Evolutionary conservation across 352 stramenopile genomes (phyloP).

Genomic region (Phytopythium montanum): DNA sequence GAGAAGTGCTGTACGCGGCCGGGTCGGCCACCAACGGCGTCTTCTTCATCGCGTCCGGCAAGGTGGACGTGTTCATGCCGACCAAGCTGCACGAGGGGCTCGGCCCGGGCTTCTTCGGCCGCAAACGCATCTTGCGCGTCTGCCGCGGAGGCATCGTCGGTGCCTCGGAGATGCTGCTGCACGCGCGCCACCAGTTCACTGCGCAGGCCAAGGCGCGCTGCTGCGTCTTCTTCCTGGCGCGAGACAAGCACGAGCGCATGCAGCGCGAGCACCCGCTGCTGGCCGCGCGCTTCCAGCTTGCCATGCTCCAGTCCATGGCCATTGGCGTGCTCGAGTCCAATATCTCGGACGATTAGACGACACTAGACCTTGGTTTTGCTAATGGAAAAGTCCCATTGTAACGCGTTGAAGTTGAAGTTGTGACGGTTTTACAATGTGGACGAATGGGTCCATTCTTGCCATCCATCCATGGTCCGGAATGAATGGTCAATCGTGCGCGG

Average conservation of each 20-base stretch:
- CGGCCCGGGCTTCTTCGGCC: conserved; percentile 69
- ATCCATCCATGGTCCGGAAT: neutral
- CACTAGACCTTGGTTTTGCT: too few relatives aligned
- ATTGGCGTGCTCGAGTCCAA: conserved; percentile 84
- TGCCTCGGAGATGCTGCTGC: conserved; percentile 75
- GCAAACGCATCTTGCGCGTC: conserved; percentile 78
- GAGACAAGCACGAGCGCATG: conserved; percentile 65
- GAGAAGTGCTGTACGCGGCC: conserved; percentile 67
- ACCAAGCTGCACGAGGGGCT: conserved; percentile 77
- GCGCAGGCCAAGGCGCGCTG: conserved; percentile 59
- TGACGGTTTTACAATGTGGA: too few relatives aligned
- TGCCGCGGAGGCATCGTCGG: conserved; percentile 78
- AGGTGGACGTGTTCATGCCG: conserved; percentile 83
- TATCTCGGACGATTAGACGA: conserved; percentile 54
- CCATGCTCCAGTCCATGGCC: conserved; percentile 84
- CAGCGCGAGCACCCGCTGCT: conserved; percentile 60
- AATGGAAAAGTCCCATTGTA: too few relatives aligned
- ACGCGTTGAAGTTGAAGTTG: too few relatives aligned
- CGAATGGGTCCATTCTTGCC: neutral
- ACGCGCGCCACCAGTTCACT: conserved; percentile 80
- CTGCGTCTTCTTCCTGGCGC: conserved; percentile 83
- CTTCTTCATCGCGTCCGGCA: conserved; percentile 84
- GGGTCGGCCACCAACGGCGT: conserved; percentile 59
- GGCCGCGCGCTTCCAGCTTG: conserved; percentile 76
- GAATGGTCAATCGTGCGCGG: neutral